Percentiles rank a stretch among this genome's conserved stretches.
Conservation (phyloP, 179 eudicot species). For the Beta macrorhiza region DNA sequence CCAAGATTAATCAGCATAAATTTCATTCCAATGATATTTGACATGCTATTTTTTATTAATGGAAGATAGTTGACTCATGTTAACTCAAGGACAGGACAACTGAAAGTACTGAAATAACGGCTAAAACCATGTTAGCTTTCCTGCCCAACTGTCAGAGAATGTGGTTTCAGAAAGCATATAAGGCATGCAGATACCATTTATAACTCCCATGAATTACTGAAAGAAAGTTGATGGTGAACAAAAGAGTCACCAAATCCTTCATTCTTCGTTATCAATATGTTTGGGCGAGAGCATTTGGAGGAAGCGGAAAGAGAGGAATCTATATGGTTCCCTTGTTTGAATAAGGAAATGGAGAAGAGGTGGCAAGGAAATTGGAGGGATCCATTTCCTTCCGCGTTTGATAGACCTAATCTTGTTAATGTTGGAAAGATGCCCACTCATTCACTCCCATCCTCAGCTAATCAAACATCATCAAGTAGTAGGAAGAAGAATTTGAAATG, state of each 20-base stretch:
- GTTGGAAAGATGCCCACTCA: no score
- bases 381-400: no score
- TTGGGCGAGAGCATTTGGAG: neutral
- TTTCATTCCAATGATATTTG: neutral
- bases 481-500: neutral
- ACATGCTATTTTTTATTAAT: no score
- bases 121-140: neutral
- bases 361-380: no score
- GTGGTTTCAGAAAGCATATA: neutral
- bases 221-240: neutral
- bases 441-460: no score
- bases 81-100: neutral
- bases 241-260: neutral
- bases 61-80: neutral
- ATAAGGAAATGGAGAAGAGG: no score
- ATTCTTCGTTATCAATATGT: neutral
- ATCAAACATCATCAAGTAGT: no score
- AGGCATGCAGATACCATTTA: neutral
- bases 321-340: no score
- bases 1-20: neutral
- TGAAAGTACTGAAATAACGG: neutral
- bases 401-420: no score
- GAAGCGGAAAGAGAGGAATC: neutral
- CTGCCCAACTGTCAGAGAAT: neutral
- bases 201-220: neutral